phyloP scores from a whole-genome alignment of 257 asterid species.

The Dorcoceras hygrometricum region DNA sequence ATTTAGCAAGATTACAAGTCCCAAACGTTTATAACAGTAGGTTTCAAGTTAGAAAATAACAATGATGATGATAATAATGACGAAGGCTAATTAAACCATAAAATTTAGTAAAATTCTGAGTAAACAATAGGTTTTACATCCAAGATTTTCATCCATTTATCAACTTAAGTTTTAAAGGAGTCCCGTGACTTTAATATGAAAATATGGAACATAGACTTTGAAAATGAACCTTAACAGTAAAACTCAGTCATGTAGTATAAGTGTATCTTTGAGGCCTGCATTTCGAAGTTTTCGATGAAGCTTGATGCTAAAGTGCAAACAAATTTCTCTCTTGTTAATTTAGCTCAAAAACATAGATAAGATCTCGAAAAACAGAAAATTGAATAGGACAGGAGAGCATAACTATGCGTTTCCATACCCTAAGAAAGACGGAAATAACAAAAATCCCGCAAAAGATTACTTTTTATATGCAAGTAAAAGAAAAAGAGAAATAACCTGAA shows the following conservation, averaged over 20 bases:
- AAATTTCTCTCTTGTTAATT: background rate
- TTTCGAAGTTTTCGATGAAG: background rate
- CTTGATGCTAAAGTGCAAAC: background rate
- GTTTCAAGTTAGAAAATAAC: background rate
- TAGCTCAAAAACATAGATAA: background rate
- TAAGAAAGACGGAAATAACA: background rate
- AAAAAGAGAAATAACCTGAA: slow-evolving; percentile 48
- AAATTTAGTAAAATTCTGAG: background rate
- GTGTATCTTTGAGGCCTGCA: slow-evolving; percentile 2
- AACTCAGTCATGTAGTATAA: background rate
- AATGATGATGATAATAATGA: background rate
- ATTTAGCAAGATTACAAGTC: slow-evolving; percentile 7
- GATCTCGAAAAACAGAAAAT: background rate
- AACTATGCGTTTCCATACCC: background rate
- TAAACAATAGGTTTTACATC: slow-evolving; percentile 1
- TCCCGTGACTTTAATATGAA: background rate
- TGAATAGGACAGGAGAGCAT: background rate
- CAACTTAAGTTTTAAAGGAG: no score
- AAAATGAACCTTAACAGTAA: background rate
- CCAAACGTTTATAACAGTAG: background rate
- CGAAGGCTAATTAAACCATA: slow-evolving; percentile 5
- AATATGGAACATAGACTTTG: background rate
- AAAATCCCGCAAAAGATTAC: background rate
- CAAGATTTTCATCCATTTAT: background rate
- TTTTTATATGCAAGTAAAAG: background rate